Conservation (phyloP, 1,284 basidiomycete genomes). For the Fomitopsis schrenkii region DNA sequence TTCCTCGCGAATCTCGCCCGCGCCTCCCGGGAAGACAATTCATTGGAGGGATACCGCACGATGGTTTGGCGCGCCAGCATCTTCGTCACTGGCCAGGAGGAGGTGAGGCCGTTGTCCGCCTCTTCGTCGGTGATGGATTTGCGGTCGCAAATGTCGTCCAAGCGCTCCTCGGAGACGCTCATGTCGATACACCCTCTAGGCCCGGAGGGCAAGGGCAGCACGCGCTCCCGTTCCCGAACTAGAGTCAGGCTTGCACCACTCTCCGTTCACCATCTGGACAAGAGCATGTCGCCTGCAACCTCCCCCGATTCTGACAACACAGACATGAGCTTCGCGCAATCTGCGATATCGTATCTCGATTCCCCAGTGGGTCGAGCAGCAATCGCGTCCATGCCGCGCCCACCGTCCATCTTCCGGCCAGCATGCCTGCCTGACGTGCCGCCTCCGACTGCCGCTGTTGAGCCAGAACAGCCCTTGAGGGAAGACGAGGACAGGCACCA, state of each 20-base stretch:
- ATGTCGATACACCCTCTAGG: conserved; percentile 30
- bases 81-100: background rate
- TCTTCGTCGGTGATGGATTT: conserved; percentile 1
- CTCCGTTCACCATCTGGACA: conserved; percentile 12
- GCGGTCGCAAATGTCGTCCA: background rate
- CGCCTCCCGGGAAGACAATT: conserved; percentile 16
- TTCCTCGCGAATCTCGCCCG: conserved; percentile 11
- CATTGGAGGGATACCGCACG: background rate
- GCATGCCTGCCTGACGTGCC: background rate
- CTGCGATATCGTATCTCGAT: conserved; percentile 42
- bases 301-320: conserved; percentile 28
- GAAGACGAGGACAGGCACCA: background rate
- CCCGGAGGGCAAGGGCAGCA: conserved; percentile 52
- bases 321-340: conserved; percentile 43
- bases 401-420: conserved; percentile 13
- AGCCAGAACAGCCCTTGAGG: background rate
- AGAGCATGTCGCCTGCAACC: conserved; percentile 13
- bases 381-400: conserved; percentile 16
- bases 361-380: conserved; percentile 32
- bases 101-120: background rate
- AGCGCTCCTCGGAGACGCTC: conserved; percentile 4
- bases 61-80: background rate
- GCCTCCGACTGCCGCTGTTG: background rate
- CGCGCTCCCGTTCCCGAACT: conserved; percentile 30
- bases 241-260: conserved; percentile 18